A percentile compares a stretch with the other conserved stretches of the same genome.
These are phyloP conservation scores for Nannochloropsis oceanica DNA, from an alignment of 108 stramenopile species.

Conservation along the genomic window DNA sequence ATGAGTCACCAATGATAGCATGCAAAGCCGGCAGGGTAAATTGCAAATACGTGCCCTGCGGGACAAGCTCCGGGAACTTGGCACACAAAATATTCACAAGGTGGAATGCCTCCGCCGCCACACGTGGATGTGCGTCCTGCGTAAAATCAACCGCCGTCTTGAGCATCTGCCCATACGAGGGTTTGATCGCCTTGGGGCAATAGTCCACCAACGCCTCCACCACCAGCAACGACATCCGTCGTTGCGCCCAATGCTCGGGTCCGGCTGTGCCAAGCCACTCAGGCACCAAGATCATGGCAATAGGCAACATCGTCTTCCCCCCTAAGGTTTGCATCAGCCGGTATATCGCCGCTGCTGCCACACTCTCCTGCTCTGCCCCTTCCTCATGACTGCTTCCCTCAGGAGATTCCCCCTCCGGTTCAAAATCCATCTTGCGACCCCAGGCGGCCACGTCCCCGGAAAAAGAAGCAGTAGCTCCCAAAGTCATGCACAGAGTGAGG, in stretches of 20 bases:
- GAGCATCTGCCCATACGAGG: background rate
- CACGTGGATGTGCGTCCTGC: background rate
- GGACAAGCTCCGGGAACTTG: background rate
- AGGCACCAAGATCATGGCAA: background rate
- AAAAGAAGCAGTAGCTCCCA: background rate
- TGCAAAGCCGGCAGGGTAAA: background rate
- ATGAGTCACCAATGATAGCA: background rate
- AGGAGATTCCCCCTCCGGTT: background rate
- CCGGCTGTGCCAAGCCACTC: background rate
- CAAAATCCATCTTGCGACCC: background rate
- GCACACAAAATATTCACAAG: background rate
- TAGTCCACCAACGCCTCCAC: background rate
- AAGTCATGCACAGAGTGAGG: background rate
- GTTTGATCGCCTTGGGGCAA: background rate
- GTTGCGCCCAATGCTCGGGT: background rate
- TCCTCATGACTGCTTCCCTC: background rate
- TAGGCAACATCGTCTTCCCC: background rate
- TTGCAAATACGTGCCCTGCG: background rate
- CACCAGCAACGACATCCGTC: background rate
- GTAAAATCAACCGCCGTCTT: background rate
- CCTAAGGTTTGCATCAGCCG: background rate
- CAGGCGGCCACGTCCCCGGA: background rate
- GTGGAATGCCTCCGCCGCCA: background rate
- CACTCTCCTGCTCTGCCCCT: background rate
- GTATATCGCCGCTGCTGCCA: background rate